Conservation (phyloP, 768 basidiomycete species). For the Cystofilobasidium bisporidii region DNA sequence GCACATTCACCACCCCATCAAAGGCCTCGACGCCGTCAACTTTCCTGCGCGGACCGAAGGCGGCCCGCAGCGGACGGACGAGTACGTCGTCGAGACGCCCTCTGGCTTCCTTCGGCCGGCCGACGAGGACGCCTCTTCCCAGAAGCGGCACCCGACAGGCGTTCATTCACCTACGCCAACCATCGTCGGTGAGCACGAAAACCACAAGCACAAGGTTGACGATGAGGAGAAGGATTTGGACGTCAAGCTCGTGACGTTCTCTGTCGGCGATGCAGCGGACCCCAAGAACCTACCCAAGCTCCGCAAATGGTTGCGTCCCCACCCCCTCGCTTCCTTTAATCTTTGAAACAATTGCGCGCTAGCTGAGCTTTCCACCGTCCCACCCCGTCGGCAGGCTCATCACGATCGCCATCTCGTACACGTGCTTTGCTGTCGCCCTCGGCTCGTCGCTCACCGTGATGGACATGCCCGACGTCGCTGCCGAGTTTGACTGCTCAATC, state of each 20-base stretch:
- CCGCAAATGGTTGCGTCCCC: neutral
- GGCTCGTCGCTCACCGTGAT: conserved; percentile 32
- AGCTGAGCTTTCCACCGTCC: too few species aligned
- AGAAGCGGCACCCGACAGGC: too few species aligned
- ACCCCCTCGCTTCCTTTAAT: too few species aligned
- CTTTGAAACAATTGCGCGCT: too few species aligned
- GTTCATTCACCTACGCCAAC: neutral
- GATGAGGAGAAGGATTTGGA: conserved; percentile 11
- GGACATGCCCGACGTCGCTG: conserved; percentile 25
- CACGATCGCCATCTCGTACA: conserved; percentile 21
- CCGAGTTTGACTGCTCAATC: conserved; percentile 29
- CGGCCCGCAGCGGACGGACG: neutral
- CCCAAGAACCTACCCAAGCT: neutral
- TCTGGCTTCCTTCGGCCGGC: neutral
- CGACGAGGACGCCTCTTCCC: conserved; percentile 7
- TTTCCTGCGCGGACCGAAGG: conserved; percentile 9
- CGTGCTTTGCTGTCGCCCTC: conserved; percentile 34
- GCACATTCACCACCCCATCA: neutral
- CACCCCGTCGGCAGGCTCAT: too few species aligned
- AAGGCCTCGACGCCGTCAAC: conserved; percentile 18
- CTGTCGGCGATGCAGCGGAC: neutral
- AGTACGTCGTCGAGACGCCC: conserved; percentile 11
- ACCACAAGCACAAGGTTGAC: neutral
- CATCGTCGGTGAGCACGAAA: neutral
- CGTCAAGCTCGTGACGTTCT: conserved; percentile 22